Evolutionary conservation across 1,284 basidiomycete genomes (phyloP), one percentile per base, ranked within the genome.

Genomic region (Sutorius eximius): DNA sequence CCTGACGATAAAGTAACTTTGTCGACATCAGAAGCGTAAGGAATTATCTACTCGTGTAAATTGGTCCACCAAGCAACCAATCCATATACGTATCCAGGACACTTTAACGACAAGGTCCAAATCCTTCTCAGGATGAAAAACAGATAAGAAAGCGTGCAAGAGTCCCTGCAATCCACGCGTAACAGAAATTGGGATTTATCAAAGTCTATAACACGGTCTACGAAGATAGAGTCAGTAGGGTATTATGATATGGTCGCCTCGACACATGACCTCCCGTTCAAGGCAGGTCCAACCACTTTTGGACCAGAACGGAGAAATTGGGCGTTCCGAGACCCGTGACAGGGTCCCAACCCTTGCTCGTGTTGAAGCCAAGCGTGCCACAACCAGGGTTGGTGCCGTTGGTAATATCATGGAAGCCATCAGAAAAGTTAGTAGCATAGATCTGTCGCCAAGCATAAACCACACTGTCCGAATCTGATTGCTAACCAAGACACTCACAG

Each of bases 331-430:
- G 60, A 20, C 71, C 72, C 18, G 72, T 74, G 18, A 74, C 71
- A 11, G 75, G 75, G 48, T 76, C 75, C 75, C 75, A 76, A 3
- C 76, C 75, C 12, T 48, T 18, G 32, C 65, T 63, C 15, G 75
- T 68, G 34, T 67, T 65, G 66, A 68, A 76, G 2, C 75, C 75
- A 5, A 52, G 53, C 13, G 73, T 77, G 44, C 70, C 71, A 51
- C 75, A 78, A 3, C 76, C 75, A 1, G 75, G 71, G 59, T 77
- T 78, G 22, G 66, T 70, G 5, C 80, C 81, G 29, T 64, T 68
- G 0, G 73, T 76, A 53, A 82, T 77, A 55, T 82, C 81, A 41
- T 75, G 71, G 62, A 81, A 70, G 1, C 27, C 53, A 4, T 30
- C 53, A n/a, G 55, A 20, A 47, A 71, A 72, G 13, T 32, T 5